These are phyloP conservation scores for Cytospora chrysosperma DNA, from an alignment of 2,329 filamentous ascomycete genomes.

Conservation along the genomic window DNA sequence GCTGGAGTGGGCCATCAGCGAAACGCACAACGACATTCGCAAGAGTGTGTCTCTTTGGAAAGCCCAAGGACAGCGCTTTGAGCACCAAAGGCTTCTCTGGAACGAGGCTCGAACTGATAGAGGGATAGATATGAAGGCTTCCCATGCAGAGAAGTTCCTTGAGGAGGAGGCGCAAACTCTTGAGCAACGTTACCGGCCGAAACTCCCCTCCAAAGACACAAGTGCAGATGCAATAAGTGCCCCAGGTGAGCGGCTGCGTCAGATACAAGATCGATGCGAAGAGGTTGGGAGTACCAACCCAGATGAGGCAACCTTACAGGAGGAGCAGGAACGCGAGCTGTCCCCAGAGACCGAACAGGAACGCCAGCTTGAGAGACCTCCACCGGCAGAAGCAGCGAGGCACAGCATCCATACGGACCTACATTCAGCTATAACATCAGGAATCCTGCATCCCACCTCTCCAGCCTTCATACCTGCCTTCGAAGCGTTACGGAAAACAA, in stretches of 20 bases:
- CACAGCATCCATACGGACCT: constrained; percentile 49
- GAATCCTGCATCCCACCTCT: constrained; percentile 31
- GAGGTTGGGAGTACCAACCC: constrained; percentile 37
- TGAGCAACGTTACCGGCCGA: constrained; percentile 50
- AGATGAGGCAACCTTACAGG: constrained; percentile 44
- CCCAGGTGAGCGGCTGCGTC: not conserved
- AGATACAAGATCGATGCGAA: constrained; percentile 32
- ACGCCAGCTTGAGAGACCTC: constrained; percentile 51
- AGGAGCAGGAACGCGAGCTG: constrained; percentile 70
- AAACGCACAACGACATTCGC: constrained; percentile 52
- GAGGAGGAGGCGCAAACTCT: constrained; percentile 56
- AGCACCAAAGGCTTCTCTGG: constrained; percentile 40
- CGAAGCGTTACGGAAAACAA: constrained; percentile 39
- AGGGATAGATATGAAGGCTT: constrained; percentile 25
- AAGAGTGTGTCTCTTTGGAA: constrained; percentile 59
- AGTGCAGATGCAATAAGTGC: not conserved
- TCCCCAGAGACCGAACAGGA: constrained; percentile 64
- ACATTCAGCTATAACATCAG: constrained; percentile 37
- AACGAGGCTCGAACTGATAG: not conserved
- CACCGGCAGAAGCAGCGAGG: constrained; percentile 34
- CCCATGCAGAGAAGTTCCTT: constrained; percentile 44
- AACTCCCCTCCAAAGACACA: no score
- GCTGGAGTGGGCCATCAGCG: constrained; percentile 56
- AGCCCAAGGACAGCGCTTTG: constrained; percentile 54
- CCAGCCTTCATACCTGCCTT: constrained; percentile 47